A percentile compares a stretch with the other conserved stretches of the same genome.
Conservation (phyloP, 2,329 filamentous ascomycete genomes). For the Clonostachys chloroleuca region DNA sequence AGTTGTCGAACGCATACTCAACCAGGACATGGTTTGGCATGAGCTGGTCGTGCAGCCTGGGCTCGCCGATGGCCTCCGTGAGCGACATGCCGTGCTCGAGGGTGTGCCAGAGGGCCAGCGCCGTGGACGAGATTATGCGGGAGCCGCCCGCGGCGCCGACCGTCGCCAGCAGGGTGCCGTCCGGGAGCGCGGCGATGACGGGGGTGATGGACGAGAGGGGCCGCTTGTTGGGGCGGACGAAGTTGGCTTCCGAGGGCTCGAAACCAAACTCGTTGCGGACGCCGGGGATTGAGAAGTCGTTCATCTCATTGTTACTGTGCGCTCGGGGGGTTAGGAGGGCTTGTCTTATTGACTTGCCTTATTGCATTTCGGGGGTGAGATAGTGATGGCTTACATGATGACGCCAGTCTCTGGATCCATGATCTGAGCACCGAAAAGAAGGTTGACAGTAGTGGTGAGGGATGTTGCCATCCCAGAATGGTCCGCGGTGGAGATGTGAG, state of each 20-base stretch:
- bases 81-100: slow-evolving; percentile 60
- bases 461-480: slow-evolving; percentile 69
- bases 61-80: slow-evolving; percentile 56
- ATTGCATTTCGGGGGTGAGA: not conserved
- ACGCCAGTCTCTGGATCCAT: slow-evolving; percentile 80
- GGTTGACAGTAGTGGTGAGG: slow-evolving; percentile 82
- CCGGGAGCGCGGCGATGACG: slow-evolving; percentile 62
- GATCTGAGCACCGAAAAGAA: slow-evolving; percentile 76
- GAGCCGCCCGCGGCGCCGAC: slow-evolving; percentile 78
- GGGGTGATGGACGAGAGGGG: slow-evolving; percentile 81
- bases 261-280: slow-evolving; percentile 80
- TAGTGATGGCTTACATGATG: slow-evolving; percentile 54
- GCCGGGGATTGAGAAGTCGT: slow-evolving; percentile 84
- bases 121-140: slow-evolving; percentile 75
- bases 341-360: slow-evolving; percentile 8
- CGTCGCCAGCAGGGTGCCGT: slow-evolving; percentile 61
- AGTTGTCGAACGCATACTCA: slow-evolving; percentile 65
- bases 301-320: slow-evolving; percentile 55
- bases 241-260: slow-evolving; percentile 75
- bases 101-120: slow-evolving; percentile 70
- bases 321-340: not conserved
- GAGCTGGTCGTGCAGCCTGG: slow-evolving; percentile 78
- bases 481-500: slow-evolving; percentile 71
- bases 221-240: slow-evolving; percentile 73
- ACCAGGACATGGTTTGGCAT: slow-evolving; percentile 65